Evolutionary conservation across 2,329 filamentous ascomycete genomes (phyloP).

Genomic region (Exophiala phaeomuriformis): DNA sequence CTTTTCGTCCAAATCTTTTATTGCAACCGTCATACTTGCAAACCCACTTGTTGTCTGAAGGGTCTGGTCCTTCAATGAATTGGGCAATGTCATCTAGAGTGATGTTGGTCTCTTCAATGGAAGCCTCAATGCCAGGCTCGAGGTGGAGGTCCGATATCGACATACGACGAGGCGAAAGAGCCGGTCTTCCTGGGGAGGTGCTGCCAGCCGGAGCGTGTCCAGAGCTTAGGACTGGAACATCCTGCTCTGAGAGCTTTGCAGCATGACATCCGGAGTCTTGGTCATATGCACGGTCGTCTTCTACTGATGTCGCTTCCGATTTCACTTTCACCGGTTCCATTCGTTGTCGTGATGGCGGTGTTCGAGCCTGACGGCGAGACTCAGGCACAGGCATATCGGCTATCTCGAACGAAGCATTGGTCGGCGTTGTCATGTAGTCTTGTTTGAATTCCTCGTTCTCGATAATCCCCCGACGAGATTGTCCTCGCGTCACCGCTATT

Average conservation of each 20-base stretch:
- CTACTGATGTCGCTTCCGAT: slow-evolving; percentile 9
- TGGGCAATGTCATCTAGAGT: slow-evolving; percentile 74
- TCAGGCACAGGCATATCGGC: slow-evolving; percentile 46
- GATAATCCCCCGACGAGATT: slow-evolving; percentile 48
- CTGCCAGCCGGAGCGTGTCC: slow-evolving; percentile 18
- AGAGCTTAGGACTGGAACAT: slow-evolving; percentile 22
- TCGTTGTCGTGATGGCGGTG: slow-evolving; percentile 8
- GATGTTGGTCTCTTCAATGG: slow-evolving; percentile 70
- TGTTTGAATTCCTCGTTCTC: slow-evolving; percentile 43
- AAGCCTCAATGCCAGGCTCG: slow-evolving; percentile 53
- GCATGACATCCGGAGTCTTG: slow-evolving; percentile 1
- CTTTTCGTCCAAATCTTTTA: slow-evolving; percentile 90
- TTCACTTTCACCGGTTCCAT: slow-evolving; percentile 14
- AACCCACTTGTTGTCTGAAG: slow-evolving; percentile 68
- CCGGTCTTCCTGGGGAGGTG: slow-evolving; percentile 32
- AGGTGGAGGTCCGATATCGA: slow-evolving; percentile 45
- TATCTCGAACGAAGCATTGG: slow-evolving; percentile 38
- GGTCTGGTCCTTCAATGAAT: slow-evolving; percentile 66
- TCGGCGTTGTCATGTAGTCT: slow-evolving; percentile 9
- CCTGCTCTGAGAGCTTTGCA: slow-evolving; percentile 16
- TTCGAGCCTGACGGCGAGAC: slow-evolving; percentile 8
- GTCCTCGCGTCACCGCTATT: slow-evolving; percentile 40
- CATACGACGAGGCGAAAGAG: slow-evolving; percentile 38
- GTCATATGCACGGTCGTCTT: slow-evolving; percentile 5
- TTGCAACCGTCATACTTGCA: slow-evolving; percentile 71